These are phyloP conservation scores for Teratosphaeria destructans DNA, from an alignment of 2,329 filamentous ascomycete species.

Conservation along the genomic window DNA sequence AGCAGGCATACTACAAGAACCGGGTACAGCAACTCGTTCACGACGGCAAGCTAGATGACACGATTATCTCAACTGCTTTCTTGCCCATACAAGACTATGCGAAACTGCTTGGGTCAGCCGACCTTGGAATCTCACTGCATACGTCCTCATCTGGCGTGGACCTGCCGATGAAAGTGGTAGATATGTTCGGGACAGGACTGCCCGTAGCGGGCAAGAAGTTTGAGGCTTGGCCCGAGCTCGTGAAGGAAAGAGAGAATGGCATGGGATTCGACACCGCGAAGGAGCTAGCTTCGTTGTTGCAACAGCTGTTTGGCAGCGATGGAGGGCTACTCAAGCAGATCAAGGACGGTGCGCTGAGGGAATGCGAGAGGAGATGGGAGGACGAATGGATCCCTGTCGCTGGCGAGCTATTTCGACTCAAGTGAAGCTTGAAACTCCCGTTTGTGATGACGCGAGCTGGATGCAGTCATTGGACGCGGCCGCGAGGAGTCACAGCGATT, in stretches of 20 bases:
- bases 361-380: slow-evolving; percentile 71
- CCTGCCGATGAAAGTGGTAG: slow-evolving; percentile 96
- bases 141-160: slow-evolving; percentile 91
- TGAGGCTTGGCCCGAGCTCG: slow-evolving; percentile 82
- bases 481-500: background rate
- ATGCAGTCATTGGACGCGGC: background rate
- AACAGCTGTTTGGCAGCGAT: slow-evolving; percentile 50
- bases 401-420: slow-evolving; percentile 31
- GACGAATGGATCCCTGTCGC: slow-evolving; percentile 85
- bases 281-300: slow-evolving; percentile 54
- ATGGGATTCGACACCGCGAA: slow-evolving; percentile 66
- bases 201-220: slow-evolving; percentile 77
- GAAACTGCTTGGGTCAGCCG: slow-evolving; percentile 68
- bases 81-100: slow-evolving; percentile 78
- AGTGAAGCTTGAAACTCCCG: background rate
- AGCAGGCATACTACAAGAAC: slow-evolving; percentile 63
- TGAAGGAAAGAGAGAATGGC: slow-evolving; percentile 77
- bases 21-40: slow-evolving; percentile 52
- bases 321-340: slow-evolving; percentile 53
- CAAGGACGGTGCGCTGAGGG: slow-evolving; percentile 62
- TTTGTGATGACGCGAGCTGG: background rate
- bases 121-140: slow-evolving; percentile 84
- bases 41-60: slow-evolving; percentile 54
- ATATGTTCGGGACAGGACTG: slow-evolving; percentile 93
- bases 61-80: slow-evolving; percentile 74